phyloP scores from a whole-genome alignment of 2,329 filamentous ascomycete species.

The Colletotrichum magnum region DNA sequence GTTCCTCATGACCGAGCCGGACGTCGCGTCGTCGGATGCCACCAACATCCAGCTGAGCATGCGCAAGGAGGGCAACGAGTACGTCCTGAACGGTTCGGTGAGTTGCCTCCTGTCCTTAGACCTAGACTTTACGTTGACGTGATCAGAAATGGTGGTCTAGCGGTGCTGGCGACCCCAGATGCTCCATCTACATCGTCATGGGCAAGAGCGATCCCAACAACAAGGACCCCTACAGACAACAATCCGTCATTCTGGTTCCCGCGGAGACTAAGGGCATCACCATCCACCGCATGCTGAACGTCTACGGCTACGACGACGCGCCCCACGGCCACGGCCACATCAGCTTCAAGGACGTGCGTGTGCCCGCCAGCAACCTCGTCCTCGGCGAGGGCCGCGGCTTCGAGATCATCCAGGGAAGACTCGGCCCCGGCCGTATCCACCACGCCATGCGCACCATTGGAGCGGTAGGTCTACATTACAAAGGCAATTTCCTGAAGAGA shows the following conservation, averaged over 20 bases:
- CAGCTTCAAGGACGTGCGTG: constrained; percentile 88
- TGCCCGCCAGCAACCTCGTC: constrained; percentile 86
- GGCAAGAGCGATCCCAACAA: constrained; percentile 88
- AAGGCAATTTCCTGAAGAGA: background rate
- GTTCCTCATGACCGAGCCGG: constrained; percentile 95
- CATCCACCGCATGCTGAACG: constrained; percentile 92
- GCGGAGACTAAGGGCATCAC: constrained; percentile 86
- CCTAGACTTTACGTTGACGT: background rate
- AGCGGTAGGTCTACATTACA: constrained; percentile 66
- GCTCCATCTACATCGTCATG: constrained; percentile 96
- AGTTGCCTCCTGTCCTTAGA: constrained; percentile 44
- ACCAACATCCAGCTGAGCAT: constrained; percentile 93
- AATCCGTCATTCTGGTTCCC: constrained; percentile 93
- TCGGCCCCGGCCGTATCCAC: constrained; percentile 96
- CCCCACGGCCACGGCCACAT: constrained; percentile 98
- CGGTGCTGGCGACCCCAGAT: constrained; percentile 92
- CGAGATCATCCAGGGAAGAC: constrained; percentile 97
- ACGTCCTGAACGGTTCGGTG: constrained; percentile 90
- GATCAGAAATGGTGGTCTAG: constrained; percentile 98
- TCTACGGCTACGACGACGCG: constrained; percentile 98
- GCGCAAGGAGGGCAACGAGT: constrained; percentile 85
- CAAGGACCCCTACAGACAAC: constrained; percentile 85
- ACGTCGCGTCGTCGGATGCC: constrained; percentile 90
- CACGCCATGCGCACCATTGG: constrained; percentile 98
- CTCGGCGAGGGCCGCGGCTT: constrained; percentile 95